Evolutionary conservation across 352 stramenopile genomes (phyloP).

Genomic region (Globisporangium uncinulatum): DNA sequence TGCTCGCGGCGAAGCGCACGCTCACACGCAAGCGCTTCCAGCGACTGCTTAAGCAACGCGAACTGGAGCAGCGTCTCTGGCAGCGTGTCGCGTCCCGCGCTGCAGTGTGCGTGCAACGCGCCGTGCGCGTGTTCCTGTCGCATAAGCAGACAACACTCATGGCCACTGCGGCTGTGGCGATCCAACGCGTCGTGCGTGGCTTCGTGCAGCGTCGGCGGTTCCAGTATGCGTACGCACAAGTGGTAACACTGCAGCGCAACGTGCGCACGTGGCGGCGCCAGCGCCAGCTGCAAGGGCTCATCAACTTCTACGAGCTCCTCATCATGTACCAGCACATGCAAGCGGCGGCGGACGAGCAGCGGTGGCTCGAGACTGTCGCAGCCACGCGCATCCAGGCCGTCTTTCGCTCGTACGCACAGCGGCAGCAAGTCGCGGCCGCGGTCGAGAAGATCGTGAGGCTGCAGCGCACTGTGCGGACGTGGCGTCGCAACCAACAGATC

Average conservation of each 20-base stretch:
- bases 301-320: slow-evolving; percentile 30
- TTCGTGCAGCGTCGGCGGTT: slow-evolving; percentile 12
- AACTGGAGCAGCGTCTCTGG: slow-evolving; percentile 21
- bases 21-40: slow-evolving; percentile 31
- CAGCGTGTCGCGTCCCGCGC: slow-evolving; percentile 25
- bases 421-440: slow-evolving; percentile 13
- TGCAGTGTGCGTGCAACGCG: slow-evolving; percentile 14
- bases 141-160: not conserved
- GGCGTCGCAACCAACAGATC: slow-evolving; percentile 32
- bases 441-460: slow-evolving; percentile 17
- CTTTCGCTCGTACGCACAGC: slow-evolving; percentile 12
- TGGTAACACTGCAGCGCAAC: slow-evolving; percentile 28
- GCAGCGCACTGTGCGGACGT: slow-evolving; percentile 33
- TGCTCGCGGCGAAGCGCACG: slow-evolving; percentile 14
- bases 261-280: slow-evolving; percentile 30
- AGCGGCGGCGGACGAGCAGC: slow-evolving; percentile 20
- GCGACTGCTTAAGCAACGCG: slow-evolving; percentile 24
- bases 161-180: slow-evolving; percentile 4
- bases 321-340: slow-evolving; percentile 30
- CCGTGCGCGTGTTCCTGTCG: not conserved
- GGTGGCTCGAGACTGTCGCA: slow-evolving; percentile 7
- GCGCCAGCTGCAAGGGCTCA: slow-evolving; percentile 24
- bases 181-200: slow-evolving; percentile 23
- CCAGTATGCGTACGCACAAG: not conserved
- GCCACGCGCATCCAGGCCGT: slow-evolving; percentile 10